Conservation (phyloP, 441 rosid genomes). For the Erysimum pusillum region DNA sequence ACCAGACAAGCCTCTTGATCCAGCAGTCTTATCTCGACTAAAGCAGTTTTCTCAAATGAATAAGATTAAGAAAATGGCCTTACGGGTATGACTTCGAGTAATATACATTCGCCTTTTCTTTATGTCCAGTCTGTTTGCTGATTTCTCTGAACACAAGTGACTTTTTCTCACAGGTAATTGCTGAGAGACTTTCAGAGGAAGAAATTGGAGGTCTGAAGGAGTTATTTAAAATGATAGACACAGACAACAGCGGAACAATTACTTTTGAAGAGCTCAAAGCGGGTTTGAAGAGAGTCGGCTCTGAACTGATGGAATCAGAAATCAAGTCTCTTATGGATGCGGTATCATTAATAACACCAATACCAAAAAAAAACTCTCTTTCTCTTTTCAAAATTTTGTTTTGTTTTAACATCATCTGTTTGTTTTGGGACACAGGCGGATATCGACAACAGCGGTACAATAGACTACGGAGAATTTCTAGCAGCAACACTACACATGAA, state of each 20-base stretch:
- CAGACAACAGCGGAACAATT: constrained; percentile 85
- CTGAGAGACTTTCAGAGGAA: constrained; percentile 93
- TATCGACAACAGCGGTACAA: constrained; percentile 88
- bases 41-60: constrained; percentile 93
- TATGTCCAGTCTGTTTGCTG: too few species aligned
- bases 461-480: constrained; percentile 87
- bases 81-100: too few species aligned
- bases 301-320: constrained; percentile 85
- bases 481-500: constrained; percentile 90
- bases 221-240: constrained; percentile 86
- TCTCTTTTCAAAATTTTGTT: too few species aligned
- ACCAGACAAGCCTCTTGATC: constrained; percentile 69
- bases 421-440: constrained; percentile 78
- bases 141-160: too few species aligned
- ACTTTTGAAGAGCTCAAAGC: constrained; percentile 84
- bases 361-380: too few species aligned
- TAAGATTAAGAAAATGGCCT: constrained; percentile 91
- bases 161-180: too few species aligned
- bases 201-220: constrained; percentile 90
- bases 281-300: constrained; percentile 78
- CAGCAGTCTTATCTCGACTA: constrained; percentile 69
- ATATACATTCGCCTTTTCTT: too few species aligned
- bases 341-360: constrained; percentile 56
- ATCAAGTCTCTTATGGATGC: constrained; percentile 87
- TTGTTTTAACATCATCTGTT: too few species aligned